Percentiles rank a stretch among this genome's conserved stretches.
phyloP scores from a whole-genome alignment of 306 rosid genomes.

The Medicago lupulina region DNA sequence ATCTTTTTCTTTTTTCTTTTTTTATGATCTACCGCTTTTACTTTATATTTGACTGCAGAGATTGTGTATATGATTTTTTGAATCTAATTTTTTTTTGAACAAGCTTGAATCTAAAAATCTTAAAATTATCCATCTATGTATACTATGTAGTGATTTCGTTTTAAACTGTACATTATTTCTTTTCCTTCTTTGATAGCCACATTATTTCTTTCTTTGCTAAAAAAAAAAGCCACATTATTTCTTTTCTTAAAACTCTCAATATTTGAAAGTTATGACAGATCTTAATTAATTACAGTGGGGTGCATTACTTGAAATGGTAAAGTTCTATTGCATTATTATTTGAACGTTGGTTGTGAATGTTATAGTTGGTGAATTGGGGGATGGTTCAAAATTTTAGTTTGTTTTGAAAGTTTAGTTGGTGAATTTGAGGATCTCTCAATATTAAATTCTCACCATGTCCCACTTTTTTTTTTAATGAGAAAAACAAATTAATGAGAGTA shows the following conservation, averaged over 20 bases:
- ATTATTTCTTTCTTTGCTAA: background rate
- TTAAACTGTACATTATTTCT: background rate
- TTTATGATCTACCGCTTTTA: too few species aligned
- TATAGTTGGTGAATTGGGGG: too few species aligned
- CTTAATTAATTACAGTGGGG: background rate
- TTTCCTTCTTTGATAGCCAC: background rate
- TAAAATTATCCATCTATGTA: background rate
- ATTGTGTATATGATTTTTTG: background rate
- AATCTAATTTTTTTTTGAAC: too few species aligned
- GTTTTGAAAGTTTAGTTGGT: too few species aligned
- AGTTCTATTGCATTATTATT: too few species aligned
- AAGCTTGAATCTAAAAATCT: too few species aligned
- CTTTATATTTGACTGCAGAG: background rate
- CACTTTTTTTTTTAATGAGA: too few species aligned
- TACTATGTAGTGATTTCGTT: background rate
- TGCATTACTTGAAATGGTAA: background rate
- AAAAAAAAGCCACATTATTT: slow-evolving; percentile 2
- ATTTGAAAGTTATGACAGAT: background rate
- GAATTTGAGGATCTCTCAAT: too few species aligned
- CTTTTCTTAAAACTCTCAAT: background rate
- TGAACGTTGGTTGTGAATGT: too few species aligned
- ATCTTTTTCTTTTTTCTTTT: background rate
- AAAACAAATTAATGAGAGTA: too few species aligned
- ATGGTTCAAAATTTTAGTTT: too few species aligned
- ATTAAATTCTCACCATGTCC: too few species aligned